Evolutionary conservation across 805 yeast genomes (phyloP).

Genomic region (Spathaspora sp.): DNA sequence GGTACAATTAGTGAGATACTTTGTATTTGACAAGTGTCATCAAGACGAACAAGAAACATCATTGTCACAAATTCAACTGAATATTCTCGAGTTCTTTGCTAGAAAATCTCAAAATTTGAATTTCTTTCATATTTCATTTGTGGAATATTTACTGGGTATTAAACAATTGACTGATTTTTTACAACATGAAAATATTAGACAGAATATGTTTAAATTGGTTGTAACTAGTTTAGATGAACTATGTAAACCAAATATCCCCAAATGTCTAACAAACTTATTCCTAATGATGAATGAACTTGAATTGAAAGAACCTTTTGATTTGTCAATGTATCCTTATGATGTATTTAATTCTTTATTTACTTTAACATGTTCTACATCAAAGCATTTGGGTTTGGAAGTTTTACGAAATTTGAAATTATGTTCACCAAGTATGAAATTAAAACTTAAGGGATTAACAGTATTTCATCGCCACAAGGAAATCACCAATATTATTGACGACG

Average conservation of each 20-base stretch:
- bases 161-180: slow-evolving; percentile 22
- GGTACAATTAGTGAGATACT: slow-evolving; percentile 21
- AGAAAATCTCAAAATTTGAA: slow-evolving; percentile 18
- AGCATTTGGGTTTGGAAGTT: slow-evolving; percentile 27
- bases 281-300: slow-evolving; percentile 30
- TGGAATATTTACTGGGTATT: slow-evolving; percentile 23
- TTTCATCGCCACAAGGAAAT: slow-evolving; percentile 30
- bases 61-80: slow-evolving; percentile 15
- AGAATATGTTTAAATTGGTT: slow-evolving; percentile 27
- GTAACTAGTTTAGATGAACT: slow-evolving; percentile 20
- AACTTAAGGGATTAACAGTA: slow-evolving; percentile 24
- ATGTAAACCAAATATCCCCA: slow-evolving; percentile 22
- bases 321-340: slow-evolving; percentile 15
- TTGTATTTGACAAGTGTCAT: slow-evolving; percentile 31
- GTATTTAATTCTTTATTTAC: slow-evolving; percentile 22
- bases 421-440: slow-evolving; percentile 19
- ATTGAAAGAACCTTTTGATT: slow-evolving; percentile 13
- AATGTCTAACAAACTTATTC: slow-evolving; percentile 26
- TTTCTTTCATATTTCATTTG: slow-evolving; percentile 29
- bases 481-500: neutral
- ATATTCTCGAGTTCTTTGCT: slow-evolving; percentile 24
- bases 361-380: slow-evolving; percentile 29
- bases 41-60: slow-evolving; percentile 2
- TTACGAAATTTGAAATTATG: slow-evolving; percentile 18
- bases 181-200: slow-evolving; percentile 18